Evolutionary conservation across 2,329 filamentous ascomycete species (phyloP).

Genomic region (Rasamsonia emersonii): DNA sequence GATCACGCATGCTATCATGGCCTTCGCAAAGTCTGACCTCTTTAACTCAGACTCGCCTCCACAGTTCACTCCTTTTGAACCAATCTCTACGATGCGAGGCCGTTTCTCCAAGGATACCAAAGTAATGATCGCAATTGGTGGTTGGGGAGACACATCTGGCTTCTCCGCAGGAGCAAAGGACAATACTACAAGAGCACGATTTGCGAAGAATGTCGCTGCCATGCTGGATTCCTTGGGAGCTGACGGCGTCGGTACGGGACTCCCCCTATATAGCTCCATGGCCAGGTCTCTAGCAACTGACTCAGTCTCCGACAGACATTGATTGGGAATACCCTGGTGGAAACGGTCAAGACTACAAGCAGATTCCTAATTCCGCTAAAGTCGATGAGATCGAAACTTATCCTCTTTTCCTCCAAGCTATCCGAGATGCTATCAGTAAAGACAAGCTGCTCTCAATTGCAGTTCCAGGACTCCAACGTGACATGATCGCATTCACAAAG

Average conservation of each 20-base stretch:
- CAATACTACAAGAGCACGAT: slow-evolving; percentile 45
- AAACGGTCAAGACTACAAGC: slow-evolving; percentile 62
- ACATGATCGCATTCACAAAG: slow-evolving; percentile 60
- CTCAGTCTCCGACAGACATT: slow-evolving; percentile 42
- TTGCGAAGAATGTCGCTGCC: slow-evolving; percentile 54
- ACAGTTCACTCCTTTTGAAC: slow-evolving; percentile 46
- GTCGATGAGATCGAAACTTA: slow-evolving; percentile 53
- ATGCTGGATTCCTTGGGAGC: slow-evolving; percentile 56
- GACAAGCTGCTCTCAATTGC: slow-evolving; percentile 58
- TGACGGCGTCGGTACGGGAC: slow-evolving; percentile 49
- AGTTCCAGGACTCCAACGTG: slow-evolving; percentile 52
- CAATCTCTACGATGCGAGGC: slow-evolving; percentile 42
- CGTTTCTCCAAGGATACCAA: slow-evolving; percentile 50
- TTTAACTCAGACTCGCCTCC: slow-evolving; percentile 41
- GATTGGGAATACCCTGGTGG: slow-evolving; percentile 59
- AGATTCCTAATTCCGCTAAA: slow-evolving; percentile 51
- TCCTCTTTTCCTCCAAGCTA: slow-evolving; percentile 50
- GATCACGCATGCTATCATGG: slow-evolving; percentile 49
- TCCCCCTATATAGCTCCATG: slow-evolving; percentile 12
- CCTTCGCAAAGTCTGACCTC: slow-evolving; percentile 44
- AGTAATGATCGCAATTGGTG: slow-evolving; percentile 63
- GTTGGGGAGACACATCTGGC: slow-evolving; percentile 62
- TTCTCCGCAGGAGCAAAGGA: slow-evolving; percentile 51
- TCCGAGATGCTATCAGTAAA: slow-evolving; percentile 50
- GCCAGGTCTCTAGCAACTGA: slow-evolving; percentile 3